These are phyloP conservation scores for Erodium maritimum DNA, from an alignment of 345 rosid genomes.

Conservation along the genomic window DNA sequence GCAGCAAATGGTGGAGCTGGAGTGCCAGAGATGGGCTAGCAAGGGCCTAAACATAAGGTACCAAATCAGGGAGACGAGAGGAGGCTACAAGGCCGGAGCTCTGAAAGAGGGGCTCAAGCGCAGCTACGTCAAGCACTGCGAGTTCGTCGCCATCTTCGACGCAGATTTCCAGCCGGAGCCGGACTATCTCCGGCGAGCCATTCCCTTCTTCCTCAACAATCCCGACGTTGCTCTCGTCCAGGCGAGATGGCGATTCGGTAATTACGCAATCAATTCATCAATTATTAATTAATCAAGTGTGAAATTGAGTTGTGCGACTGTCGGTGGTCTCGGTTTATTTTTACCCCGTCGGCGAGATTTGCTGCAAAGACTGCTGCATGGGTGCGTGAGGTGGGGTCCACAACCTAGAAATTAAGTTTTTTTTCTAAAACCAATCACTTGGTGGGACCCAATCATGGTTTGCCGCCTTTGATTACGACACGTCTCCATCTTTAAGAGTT, in stretches of 20 bases:
- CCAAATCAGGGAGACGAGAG: conserved; percentile 85
- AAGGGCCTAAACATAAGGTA: conserved; percentile 80
- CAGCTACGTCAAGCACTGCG: conserved; percentile 87
- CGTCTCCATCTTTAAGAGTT: too few relatives aligned
- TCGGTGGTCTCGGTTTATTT: not conserved
- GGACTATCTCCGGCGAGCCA: conserved; percentile 75
- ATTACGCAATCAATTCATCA: not conserved
- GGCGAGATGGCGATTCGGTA: conserved; percentile 98
- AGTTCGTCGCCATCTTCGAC: conserved; percentile 81
- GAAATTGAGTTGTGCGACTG: too few relatives aligned
- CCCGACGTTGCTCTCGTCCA: conserved; percentile 89
- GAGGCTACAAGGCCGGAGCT: conserved; percentile 98
- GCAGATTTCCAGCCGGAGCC: conserved; percentile 98
- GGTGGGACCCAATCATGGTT: not conserved
- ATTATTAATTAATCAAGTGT: too few relatives aligned
- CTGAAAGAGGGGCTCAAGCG: conserved; percentile 88
- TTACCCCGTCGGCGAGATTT: not conserved
- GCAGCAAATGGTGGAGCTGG: conserved; percentile 93
- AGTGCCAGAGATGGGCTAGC: conserved; percentile 97
- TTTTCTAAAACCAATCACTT: not conserved
- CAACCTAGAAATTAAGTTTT: too few relatives aligned
- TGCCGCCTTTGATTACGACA: too few relatives aligned
- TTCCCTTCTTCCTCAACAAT: conserved; percentile 58
- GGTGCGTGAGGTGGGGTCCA: not conserved
- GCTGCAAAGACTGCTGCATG: not conserved